phyloP scores from a whole-genome alignment of 495 filamentous ascomycete species.

The Rhypophila decipiens region DNA sequence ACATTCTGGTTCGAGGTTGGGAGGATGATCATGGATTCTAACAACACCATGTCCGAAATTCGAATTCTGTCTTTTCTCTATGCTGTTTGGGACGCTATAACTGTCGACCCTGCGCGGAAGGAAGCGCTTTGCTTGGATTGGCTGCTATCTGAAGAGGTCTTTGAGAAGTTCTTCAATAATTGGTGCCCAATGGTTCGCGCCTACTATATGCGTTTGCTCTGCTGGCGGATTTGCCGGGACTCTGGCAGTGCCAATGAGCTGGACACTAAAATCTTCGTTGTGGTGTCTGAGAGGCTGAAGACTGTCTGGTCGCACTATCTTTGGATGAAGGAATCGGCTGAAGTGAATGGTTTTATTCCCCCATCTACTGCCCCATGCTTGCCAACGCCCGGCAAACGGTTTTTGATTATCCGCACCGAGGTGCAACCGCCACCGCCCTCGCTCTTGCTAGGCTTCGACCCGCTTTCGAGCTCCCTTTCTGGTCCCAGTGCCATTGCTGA shows the following conservation, averaged over 20 bases:
- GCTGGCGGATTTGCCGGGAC: slow-evolving; percentile 84
- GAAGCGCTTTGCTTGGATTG: slow-evolving; percentile 68
- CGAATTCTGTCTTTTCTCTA: slow-evolving; percentile 83
- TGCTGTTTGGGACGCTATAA: slow-evolving; percentile 70
- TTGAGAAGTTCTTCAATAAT: slow-evolving; percentile 83
- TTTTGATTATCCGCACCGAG: slow-evolving; percentile 90
- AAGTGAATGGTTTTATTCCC: slow-evolving; percentile 44
- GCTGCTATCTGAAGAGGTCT: slow-evolving; percentile 70
- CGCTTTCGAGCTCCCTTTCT: slow-evolving; percentile 19
- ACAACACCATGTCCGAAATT: slow-evolving; percentile 92
- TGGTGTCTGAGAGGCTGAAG: slow-evolving; percentile 62
- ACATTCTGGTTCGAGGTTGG: slow-evolving; percentile 84
- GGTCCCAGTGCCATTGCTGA: slow-evolving; percentile 2
- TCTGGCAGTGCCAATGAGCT: slow-evolving; percentile 58
- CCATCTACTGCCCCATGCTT: slow-evolving; percentile 78
- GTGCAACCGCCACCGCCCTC: slow-evolving; percentile 49
- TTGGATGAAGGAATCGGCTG: slow-evolving; percentile 59
- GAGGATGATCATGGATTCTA: slow-evolving; percentile 74
- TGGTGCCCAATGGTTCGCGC: slow-evolving; percentile 99
- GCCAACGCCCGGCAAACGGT: slow-evolving; percentile 83
- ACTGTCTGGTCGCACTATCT: slow-evolving; percentile 75
- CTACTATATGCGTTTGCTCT: slow-evolving; percentile 89
- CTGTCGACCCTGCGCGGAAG: slow-evolving; percentile 61
- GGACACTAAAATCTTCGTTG: slow-evolving; percentile 67
- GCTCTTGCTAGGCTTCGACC: slow-evolving; percentile 35